Conservation (phyloP, 768 basidiomycete genomes). For the Mycena chlorophos region DNA sequence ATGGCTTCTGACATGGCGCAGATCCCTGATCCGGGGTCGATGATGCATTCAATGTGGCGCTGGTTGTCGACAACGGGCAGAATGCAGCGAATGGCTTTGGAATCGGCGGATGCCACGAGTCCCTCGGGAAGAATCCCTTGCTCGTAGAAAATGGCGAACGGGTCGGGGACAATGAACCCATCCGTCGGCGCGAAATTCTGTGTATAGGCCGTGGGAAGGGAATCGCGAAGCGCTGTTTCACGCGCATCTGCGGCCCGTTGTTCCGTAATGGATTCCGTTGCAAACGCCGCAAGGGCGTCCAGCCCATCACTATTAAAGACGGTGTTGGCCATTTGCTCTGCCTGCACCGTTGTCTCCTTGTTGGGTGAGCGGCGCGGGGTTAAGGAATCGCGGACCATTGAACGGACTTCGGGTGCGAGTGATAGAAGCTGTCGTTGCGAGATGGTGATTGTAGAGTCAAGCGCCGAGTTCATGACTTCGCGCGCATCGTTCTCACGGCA, state of each 20-base stretch:
- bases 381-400: conserved; percentile 18
- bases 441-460: conserved; percentile 23
- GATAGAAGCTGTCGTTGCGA: conserved; percentile 23
- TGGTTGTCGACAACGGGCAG: conserved; percentile 11
- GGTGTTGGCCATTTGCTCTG: neutral
- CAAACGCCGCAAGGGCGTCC: neutral
- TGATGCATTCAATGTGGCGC: conserved; percentile 14
- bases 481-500: conserved; percentile 17
- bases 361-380: conserved; percentile 7
- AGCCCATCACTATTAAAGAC: neutral
- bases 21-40: conserved; percentile 23
- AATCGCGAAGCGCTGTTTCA: neutral
- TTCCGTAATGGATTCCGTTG: neutral
- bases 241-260: neutral
- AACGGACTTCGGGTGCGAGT: conserved; percentile 23
- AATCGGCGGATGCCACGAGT: conserved; percentile 4
- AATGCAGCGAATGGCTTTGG: conserved; percentile 18
- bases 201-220: neutral
- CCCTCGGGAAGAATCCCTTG: neutral
- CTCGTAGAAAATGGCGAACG: neutral
- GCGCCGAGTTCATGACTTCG: conserved; percentile 14
- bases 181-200: neutral
- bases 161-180: neutral
- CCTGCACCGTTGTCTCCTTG: neutral
- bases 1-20: conserved; percentile 24